Conservation (phyloP, 2,329 filamentous ascomycete species). For the Neurospora sp. region DNA sequence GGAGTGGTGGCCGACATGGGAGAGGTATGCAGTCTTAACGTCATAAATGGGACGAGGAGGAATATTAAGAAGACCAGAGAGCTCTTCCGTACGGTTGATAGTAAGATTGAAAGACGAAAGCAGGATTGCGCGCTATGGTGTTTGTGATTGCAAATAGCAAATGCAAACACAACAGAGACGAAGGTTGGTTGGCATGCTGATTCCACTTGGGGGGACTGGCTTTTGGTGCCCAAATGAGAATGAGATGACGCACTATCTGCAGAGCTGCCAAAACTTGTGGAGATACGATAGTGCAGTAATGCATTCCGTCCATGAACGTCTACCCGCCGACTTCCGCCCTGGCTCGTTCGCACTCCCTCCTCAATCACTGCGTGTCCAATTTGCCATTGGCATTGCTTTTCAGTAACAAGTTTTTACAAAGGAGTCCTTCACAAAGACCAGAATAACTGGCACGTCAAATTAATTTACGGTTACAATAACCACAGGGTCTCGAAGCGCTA, state of each 20-base stretch:
- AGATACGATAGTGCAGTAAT: background rate
- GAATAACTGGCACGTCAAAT: background rate
- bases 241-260: background rate
- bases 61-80: background rate
- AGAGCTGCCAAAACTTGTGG: background rate
- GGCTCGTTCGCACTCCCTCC: background rate
- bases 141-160: background rate
- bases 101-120: no score
- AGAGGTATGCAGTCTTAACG: background rate
- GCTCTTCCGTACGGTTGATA: no score
- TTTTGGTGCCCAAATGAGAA: background rate
- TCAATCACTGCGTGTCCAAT: background rate
- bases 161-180: background rate
- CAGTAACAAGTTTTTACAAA: background rate
- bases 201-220: background rate
- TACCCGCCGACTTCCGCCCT: no score
- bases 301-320: background rate
- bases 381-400: background rate
- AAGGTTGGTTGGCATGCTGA: background rate
- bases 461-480: background rate
- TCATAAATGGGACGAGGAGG: background rate
- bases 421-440: background rate
- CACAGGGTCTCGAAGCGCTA: background rate
- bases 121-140: background rate
- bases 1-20: background rate